Conservation (phyloP, 2,329 filamentous ascomycete species). For the Fusarium sp. region DNA sequence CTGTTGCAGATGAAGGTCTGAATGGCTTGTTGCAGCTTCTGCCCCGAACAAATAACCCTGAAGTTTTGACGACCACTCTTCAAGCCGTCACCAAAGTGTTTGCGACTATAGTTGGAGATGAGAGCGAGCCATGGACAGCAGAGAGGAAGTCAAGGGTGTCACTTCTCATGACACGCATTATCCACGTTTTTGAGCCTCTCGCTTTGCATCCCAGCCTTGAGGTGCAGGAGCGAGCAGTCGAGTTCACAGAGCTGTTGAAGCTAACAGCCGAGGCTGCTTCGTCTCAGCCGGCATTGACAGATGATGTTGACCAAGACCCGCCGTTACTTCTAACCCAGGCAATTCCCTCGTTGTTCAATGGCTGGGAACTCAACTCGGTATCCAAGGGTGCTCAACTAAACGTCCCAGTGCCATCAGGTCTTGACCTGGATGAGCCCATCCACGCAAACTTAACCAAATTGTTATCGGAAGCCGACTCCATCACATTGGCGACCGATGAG, state of each 20-base stretch:
- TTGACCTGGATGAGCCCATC: slow-evolving; percentile 85
- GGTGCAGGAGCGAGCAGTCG: slow-evolving; percentile 93
- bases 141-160: slow-evolving; percentile 79
- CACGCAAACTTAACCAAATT: slow-evolving; percentile 78
- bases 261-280: slow-evolving; percentile 84
- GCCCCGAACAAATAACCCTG: slow-evolving; percentile 67
- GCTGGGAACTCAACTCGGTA: slow-evolving; percentile 92
- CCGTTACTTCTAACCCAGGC: slow-evolving; percentile 90
- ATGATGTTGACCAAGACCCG: slow-evolving; percentile 69
- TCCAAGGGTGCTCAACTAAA: slow-evolving; percentile 84
- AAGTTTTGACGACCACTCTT: slow-evolving; percentile 80
- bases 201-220: slow-evolving; percentile 87
- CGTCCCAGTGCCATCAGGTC: slow-evolving; percentile 79
- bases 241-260: slow-evolving; percentile 90
- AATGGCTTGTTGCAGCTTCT: slow-evolving; percentile 77
- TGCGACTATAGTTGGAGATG: slow-evolving; percentile 73
- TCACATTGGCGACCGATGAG: slow-evolving; percentile 62
- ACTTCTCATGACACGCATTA: slow-evolving; percentile 82
- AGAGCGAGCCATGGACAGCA: slow-evolving; percentile 74
- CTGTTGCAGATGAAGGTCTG: slow-evolving; percentile 76
- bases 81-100: slow-evolving; percentile 91
- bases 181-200: slow-evolving; percentile 83
- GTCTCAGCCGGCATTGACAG: slow-evolving; percentile 69
- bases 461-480: slow-evolving; percentile 67
- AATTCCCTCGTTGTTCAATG: slow-evolving; percentile 86